Conservation (phyloP, 345 rosid genomes). For the Ailanthus altissimus region DNA sequence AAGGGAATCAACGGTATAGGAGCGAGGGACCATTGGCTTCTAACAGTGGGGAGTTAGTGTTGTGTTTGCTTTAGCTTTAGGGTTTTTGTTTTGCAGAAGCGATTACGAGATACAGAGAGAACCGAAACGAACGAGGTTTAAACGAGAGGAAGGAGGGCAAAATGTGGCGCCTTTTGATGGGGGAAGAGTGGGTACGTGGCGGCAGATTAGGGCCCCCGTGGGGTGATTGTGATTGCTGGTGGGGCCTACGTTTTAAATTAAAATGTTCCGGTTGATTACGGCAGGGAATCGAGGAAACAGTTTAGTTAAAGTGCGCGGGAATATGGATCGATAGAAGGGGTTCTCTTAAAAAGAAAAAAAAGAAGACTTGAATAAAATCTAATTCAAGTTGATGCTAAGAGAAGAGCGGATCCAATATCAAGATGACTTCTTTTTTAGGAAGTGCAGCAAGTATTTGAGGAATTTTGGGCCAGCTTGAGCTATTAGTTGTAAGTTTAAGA, state of each 20-base stretch:
- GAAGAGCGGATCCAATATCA: background rate
- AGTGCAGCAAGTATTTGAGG: background rate
- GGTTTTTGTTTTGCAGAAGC: constrained; percentile 29
- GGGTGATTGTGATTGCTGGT: constrained; percentile 3
- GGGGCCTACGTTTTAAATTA: constrained; percentile 15
- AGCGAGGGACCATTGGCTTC: constrained; percentile 64
- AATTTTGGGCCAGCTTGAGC: too few relatives aligned
- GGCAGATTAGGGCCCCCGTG: constrained; percentile 13
- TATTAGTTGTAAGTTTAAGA: too few relatives aligned
- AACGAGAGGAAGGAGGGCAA: constrained; percentile 39
- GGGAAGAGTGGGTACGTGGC: constrained; percentile 36
- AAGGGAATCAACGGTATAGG: constrained; percentile 72
- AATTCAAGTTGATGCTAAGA: too few relatives aligned
- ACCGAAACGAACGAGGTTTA: constrained; percentile 27
- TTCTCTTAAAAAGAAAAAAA: too few relatives aligned
- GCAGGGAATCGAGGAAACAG: background rate
- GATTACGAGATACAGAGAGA: background rate
- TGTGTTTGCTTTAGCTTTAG: constrained; percentile 25
- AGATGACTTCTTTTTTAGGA: background rate
- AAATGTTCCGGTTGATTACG: background rate
- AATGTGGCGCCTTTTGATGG: constrained; percentile 61
- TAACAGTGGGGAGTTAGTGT: background rate
- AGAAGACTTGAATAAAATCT: too few relatives aligned
- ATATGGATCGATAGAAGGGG: too few relatives aligned
- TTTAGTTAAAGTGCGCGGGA: constrained; percentile 6